Percentiles rank a stretch among this genome's conserved stretches.
Evolutionary conservation across 768 basidiomycete species (phyloP).

Genomic region (Zangia roseola): DNA sequence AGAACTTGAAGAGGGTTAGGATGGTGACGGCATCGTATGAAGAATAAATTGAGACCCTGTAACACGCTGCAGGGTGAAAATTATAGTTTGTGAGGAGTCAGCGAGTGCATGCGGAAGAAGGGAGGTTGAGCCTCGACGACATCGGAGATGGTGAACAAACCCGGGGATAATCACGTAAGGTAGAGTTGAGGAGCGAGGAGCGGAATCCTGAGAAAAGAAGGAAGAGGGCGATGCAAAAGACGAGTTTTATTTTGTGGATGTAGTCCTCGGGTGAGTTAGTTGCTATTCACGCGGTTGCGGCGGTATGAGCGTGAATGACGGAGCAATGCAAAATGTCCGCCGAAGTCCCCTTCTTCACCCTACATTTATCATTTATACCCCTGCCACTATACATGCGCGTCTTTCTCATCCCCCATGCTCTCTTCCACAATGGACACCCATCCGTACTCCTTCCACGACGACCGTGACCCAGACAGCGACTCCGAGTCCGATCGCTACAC

Average conservation of each 20-base stretch:
- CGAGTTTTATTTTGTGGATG: neutral
- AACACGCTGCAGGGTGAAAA: neutral
- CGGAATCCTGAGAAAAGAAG: constrained; percentile 3
- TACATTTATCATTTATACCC: constrained; percentile 25
- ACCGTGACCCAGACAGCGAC: constrained; percentile 49
- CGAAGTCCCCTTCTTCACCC: constrained; percentile 20
- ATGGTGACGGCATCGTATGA: constrained; percentile 2
- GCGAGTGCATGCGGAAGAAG: too few species aligned
- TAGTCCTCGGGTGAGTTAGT: constrained; percentile 24
- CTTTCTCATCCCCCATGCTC: constrained; percentile 6
- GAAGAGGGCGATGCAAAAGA: too few species aligned
- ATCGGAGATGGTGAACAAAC: constrained; percentile 16
- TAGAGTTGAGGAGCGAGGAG: neutral
- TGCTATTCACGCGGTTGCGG: constrained; percentile 28
- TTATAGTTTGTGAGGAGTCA: too few species aligned
- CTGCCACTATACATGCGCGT: neutral
- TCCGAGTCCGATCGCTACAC: constrained; percentile 44
- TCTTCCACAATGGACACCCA: constrained; percentile 15
- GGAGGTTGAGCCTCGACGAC: too few species aligned
- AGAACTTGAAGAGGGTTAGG: neutral
- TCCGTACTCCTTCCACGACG: constrained; percentile 31
- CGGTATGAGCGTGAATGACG: constrained; percentile 24
- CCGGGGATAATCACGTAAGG: constrained; percentile 14
- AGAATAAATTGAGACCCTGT: constrained; percentile 1
- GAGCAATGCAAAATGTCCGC: constrained; percentile 35